These are phyloP conservation scores for Oxyria digyna DNA, from an alignment of 148 eudicot genomes.

Conservation along the genomic window DNA sequence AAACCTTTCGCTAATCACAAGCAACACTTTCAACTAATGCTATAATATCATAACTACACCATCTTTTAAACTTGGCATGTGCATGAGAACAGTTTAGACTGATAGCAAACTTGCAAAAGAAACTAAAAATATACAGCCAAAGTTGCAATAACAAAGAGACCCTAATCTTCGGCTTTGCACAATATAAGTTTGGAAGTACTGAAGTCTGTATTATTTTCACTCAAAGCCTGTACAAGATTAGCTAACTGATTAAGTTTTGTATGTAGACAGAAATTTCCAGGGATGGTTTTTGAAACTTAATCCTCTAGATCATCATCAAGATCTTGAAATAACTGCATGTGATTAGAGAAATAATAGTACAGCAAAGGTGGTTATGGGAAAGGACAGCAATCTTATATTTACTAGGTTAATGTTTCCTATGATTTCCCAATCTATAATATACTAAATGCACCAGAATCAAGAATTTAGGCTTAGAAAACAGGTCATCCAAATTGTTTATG, in stretches of 20 bases:
- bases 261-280: background rate
- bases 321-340: background rate
- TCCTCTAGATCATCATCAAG: background rate
- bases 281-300: background rate
- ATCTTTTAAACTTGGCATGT: background rate
- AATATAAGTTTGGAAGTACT: background rate
- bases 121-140: background rate
- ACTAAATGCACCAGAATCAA: background rate
- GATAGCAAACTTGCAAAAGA: background rate
- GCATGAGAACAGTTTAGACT: background rate
- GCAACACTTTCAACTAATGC: background rate
- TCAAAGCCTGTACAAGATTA: background rate
- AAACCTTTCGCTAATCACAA: background rate
- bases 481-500: background rate
- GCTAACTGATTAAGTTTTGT: background rate
- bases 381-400: background rate
- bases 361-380: background rate
- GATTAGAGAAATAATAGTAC: background rate
- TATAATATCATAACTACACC: background rate
- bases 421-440: background rate
- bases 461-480: background rate
- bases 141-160: background rate
- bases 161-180: background rate
- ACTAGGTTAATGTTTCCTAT: constrained; percentile 1
- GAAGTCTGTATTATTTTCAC: background rate